Percentiles rank a stretch among this genome's conserved stretches.
Evolutionary conservation across 148 eudicot species (phyloP).

Genomic region (Fagopyrum esculentum): DNA sequence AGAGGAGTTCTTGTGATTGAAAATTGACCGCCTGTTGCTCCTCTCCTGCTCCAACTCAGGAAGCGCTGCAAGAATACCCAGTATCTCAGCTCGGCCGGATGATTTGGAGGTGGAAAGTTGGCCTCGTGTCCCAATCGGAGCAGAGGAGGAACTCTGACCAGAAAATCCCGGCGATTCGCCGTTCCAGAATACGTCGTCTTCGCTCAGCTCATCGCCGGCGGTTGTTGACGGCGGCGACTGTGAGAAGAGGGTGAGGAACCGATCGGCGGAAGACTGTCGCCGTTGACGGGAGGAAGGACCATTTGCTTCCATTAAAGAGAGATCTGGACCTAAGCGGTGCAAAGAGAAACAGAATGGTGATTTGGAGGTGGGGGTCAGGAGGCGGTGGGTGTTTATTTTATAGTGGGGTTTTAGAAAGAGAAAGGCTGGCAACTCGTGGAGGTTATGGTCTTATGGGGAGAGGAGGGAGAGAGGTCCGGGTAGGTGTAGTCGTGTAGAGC

Average conservation of each 20-base stretch:
- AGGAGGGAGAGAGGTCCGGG: not conserved
- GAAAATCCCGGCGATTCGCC: constrained; percentile 6
- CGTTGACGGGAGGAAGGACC: constrained; percentile 3
- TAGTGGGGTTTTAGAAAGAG: constrained; percentile 6
- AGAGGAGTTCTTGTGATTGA: constrained; percentile 9
- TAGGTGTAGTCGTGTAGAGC: not conserved
- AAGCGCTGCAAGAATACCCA: constrained; percentile 25
- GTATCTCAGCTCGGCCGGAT: constrained; percentile 11
- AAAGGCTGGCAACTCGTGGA: constrained; percentile 3
- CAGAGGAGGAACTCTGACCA: not conserved
- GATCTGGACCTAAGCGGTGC: not conserved
- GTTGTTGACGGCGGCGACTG: not conserved
- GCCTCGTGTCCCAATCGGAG: not conserved
- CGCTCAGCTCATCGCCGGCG: constrained; percentile 19
- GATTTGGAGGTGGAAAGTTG: not conserved
- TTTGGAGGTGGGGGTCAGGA: not conserved
- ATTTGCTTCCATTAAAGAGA: constrained; percentile 7
- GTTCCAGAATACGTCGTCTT: constrained; percentile 19
- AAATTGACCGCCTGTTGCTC: not conserved
- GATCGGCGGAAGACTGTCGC: constrained; percentile 4
- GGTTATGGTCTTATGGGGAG: not conserved
- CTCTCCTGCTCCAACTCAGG: constrained; percentile 10
- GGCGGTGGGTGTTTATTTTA: constrained; percentile 8
- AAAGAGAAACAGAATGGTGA: not conserved
- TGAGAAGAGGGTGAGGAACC: constrained; percentile 10